Evolutionary conservation across 495 filamentous ascomycete species (phyloP).

Genomic region (Pseudevernia furfuracea): DNA sequence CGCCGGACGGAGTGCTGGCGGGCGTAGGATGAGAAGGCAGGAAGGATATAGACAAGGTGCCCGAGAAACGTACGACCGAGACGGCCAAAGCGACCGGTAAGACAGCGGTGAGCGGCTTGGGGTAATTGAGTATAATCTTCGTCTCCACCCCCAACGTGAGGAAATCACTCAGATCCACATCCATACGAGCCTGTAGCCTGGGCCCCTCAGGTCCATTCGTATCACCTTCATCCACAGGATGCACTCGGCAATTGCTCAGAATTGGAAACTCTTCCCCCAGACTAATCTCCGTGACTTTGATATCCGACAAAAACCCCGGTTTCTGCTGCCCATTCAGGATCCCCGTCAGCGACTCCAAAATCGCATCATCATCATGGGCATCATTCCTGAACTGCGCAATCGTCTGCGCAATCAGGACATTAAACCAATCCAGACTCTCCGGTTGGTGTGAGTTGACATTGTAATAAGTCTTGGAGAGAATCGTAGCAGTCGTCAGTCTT

Average conservation of each 20-base stretch:
- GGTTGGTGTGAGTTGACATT: conserved; percentile 93
- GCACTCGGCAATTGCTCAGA: conserved; percentile 95
- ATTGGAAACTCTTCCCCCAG: conserved; percentile 97
- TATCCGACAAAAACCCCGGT: conserved; percentile 87
- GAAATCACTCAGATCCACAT: conserved; percentile 85
- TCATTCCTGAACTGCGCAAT: conserved; percentile 92
- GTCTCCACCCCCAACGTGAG: conserved; percentile 93
- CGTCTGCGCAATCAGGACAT: conserved; percentile 92
- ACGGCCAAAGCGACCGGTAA: conserved; percentile 87
- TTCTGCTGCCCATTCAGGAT: conserved; percentile 78
- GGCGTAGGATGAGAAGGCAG: conserved; percentile 52
- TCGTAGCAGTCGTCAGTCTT: conserved; percentile 74
- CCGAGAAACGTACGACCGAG: conserved; percentile 85
- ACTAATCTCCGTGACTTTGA: conserved; percentile 84
- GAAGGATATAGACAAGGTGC: conserved; percentile 86
- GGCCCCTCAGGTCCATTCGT: conserved; percentile 46
- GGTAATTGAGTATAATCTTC: conserved; percentile 87
- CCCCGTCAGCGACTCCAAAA: conserved; percentile 85
- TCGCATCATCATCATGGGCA: conserved; percentile 76
- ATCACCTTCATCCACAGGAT: conserved; percentile 54
- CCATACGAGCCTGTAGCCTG: conserved; percentile 87
- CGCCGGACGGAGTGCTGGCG: conserved; percentile 20
- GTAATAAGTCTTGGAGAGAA: conserved; percentile 95
- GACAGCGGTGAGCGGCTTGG: conserved; percentile 80
- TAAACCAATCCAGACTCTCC: conserved; percentile 99